Evolutionary conservation across 139 green algal genomes (phyloP), one percentile per base, ranked within the genome.

Genomic region (Yamagishiella unicocca): DNA sequence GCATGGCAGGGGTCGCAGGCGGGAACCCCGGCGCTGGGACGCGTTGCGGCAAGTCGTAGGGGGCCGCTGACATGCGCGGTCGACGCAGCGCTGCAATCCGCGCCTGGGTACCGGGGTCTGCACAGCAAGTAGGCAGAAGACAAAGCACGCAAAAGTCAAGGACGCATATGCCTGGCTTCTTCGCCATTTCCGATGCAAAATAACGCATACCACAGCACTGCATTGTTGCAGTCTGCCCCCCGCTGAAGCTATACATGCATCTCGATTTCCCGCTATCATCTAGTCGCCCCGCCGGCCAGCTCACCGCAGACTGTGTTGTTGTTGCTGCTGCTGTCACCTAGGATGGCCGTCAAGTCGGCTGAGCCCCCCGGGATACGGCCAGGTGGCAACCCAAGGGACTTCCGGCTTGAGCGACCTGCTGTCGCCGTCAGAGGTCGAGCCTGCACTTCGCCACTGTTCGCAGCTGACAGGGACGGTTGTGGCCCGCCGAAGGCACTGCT

Each of bases 341-440:
- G 80, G 0, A 67, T 42, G 7, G 4, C 1, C 10, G 64, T 66
- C 5, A 86, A 45, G 66, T 86, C 80, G 6, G 64, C 80, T 6
- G 80, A 86, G 45, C 80, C 61, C 10, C 80, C 61, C 1, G 61
- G 80, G 45, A 86, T 86, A 21, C 80, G 80, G 6, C 61, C 80
- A 2, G 80, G 80, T 45, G 80, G 80, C 64, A 86, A 17, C 7
- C 31, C 43, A 19, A 77, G 12, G 0, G 61, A 86, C 42, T 77
- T 86, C 19, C 61, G 62, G 66, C 42, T 50, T 14, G 9, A 38
- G 43, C 61, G 61, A 6, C 27, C 22, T 10, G 40, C 50, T 25
- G 71, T 45, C 50, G n/a, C 33, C 3, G 37, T 54, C 37, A 76
- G 10, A 35, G 19, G 38, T 14, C 68, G 38, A 22, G 38, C 37